Percentiles rank a stretch among this genome's conserved stretches.
phyloP scores from a whole-genome alignment of 208 protist species.

The Acanthamoeba triangularis region DNA sequence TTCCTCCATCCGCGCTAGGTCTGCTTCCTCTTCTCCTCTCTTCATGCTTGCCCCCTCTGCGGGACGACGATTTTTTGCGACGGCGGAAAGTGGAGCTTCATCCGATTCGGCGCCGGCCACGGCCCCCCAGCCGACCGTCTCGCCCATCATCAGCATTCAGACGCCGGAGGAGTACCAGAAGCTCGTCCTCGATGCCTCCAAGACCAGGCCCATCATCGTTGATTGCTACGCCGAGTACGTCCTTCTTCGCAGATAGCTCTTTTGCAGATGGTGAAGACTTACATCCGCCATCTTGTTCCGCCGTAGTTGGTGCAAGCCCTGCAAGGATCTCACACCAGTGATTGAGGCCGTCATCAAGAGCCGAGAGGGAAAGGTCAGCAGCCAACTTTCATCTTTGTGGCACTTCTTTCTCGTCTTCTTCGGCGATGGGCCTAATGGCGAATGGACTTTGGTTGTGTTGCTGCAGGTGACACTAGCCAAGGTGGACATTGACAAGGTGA shows the following conservation, averaged over 20 bases:
- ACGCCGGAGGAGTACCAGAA: slow-evolving; percentile 52
- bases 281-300: background rate
- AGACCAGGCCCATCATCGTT: slow-evolving; percentile 48
- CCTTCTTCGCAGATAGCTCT: background rate
- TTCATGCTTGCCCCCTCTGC: background rate
- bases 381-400: background rate
- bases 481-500: slow-evolving; percentile 71
- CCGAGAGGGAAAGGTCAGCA: slow-evolving; percentile 56
- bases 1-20: too few relatives aligned
- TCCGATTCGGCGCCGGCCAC: background rate
- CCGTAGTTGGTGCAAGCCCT: slow-evolving; percentile 70
- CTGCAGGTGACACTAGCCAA: slow-evolving; percentile 17
- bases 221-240: slow-evolving; percentile 74
- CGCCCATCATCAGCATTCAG: slow-evolving; percentile 16
- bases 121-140: background rate
- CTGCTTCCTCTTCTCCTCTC: background rate
- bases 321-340: slow-evolving; percentile 65
- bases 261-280: background rate
- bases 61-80: background rate
- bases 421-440: too few relatives aligned
- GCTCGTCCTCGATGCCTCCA: slow-evolving; percentile 30
- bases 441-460: too few relatives aligned
- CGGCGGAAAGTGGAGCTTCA: background rate
- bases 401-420: background rate
- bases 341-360: slow-evolving; percentile 61